These are phyloP conservation scores for Pseudocercospora cruenta DNA, from an alignment of 2,329 filamentous ascomycete species.

Conservation along the genomic window DNA sequence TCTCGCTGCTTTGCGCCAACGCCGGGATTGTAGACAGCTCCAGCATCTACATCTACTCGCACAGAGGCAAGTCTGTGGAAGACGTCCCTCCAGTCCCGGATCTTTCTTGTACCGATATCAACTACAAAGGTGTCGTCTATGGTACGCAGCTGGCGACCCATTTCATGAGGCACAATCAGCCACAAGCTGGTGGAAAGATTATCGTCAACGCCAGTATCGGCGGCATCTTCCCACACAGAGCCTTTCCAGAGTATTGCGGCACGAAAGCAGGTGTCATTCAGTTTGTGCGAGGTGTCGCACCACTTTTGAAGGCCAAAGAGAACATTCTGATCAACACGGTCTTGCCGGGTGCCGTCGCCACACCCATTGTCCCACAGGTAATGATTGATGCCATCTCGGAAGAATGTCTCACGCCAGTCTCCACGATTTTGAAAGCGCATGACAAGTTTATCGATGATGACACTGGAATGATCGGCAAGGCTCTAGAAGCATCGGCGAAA, in stretches of 20 bases:
- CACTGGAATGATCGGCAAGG: slow-evolving; percentile 44
- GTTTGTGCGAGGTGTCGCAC: slow-evolving; percentile 47
- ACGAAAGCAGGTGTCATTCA: slow-evolving; percentile 54
- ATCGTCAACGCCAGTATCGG: slow-evolving; percentile 41
- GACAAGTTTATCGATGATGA: slow-evolving; percentile 52
- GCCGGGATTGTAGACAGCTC: slow-evolving; percentile 54
- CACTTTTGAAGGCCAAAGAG: slow-evolving; percentile 40
- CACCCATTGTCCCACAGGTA: slow-evolving; percentile 50
- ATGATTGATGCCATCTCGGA: slow-evolving; percentile 49
- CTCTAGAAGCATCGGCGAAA: slow-evolving; percentile 51
- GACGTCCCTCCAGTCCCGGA: slow-evolving; percentile 51
- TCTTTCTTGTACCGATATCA: slow-evolving; percentile 52
- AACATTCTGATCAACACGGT: slow-evolving; percentile 48
- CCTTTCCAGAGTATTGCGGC: slow-evolving; percentile 56
- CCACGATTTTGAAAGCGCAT: slow-evolving; percentile 53
- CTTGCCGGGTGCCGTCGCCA: slow-evolving; percentile 52
- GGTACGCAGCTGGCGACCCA: slow-evolving; percentile 55
- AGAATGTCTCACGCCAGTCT: slow-evolving; percentile 45
- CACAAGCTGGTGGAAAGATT: slow-evolving; percentile 1
- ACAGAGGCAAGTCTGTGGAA: slow-evolving; percentile 21
- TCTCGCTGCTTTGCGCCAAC: slow-evolving; percentile 56
- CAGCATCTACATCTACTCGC: slow-evolving; percentile 48
- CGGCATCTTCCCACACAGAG: slow-evolving; percentile 48
- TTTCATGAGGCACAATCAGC: slow-evolving; percentile 57
- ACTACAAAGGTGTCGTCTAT: slow-evolving; percentile 57